Evolutionary conservation across 306 rosid genomes (phyloP).

Genomic region (Cercis canadensis): DNA sequence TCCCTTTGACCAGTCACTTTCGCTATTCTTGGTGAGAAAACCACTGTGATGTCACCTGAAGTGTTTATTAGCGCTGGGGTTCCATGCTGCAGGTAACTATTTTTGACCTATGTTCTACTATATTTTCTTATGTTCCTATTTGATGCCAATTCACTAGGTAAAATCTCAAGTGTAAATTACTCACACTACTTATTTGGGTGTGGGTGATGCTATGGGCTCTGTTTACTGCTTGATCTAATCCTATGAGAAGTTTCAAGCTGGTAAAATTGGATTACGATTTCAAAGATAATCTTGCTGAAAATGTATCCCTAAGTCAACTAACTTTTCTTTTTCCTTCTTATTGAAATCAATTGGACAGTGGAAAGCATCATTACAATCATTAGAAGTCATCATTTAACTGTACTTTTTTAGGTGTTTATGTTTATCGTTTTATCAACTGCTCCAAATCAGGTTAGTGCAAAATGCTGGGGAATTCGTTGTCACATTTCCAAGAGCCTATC

Average conservation of each 20-base stretch:
- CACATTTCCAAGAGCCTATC: conserved; percentile 99
- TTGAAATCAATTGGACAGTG: not conserved
- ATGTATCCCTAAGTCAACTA: conserved; percentile 19
- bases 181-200: conserved; percentile 23
- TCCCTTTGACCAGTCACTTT: conserved; percentile 74
- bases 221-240: conserved; percentile 22
- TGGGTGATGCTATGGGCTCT: conserved; percentile 32
- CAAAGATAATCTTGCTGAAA: conserved; percentile 21
- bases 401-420: conserved; percentile 15
- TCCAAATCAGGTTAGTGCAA: conserved; percentile 86
- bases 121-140: conserved; percentile 30
- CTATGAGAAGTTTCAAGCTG: conserved; percentile 12
- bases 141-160: conserved; percentile 7
- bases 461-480: conserved; percentile 99
- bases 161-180: conserved; percentile 21
- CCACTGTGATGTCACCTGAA: conserved; percentile 98
- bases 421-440: conserved; percentile 42
- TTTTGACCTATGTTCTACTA: conserved; percentile 17
- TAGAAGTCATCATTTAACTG: conserved; percentile 11
- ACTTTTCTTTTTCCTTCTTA: not conserved
- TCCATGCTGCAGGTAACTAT: conserved; percentile 96
- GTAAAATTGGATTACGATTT: conserved; percentile 23
- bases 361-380: conserved; percentile 24
- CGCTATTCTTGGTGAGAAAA: conserved; percentile 94
- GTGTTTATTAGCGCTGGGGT: conserved; percentile 80